Percentiles rank a stretch among this genome's conserved stretches.
Conservation (phyloP, 129 eudicot species). For the Chrysanthemum makinoi region DNA sequence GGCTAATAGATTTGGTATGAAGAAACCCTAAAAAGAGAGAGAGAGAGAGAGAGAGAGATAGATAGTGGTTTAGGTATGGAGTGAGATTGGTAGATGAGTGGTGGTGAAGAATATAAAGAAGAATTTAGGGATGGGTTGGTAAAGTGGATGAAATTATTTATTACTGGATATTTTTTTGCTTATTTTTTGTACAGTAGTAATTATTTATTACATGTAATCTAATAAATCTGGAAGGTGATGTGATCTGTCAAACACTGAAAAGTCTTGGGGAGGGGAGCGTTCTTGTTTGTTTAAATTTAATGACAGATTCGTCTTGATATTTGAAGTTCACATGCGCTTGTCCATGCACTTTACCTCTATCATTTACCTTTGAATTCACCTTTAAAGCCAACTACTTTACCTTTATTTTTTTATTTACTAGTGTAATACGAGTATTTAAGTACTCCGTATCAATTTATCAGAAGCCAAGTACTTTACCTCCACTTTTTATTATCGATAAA, state of each 20-base stretch:
- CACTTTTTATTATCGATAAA: too few relatives aligned
- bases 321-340: constrained; percentile 37
- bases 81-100: constrained; percentile 21
- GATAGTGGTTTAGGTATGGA: constrained; percentile 10
- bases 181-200: constrained; percentile 6
- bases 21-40: constrained; percentile 16
- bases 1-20: background rate
- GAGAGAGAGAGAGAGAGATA: constrained; percentile 8
- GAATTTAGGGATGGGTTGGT: background rate
- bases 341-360: constrained; percentile 13
- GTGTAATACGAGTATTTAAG: too few relatives aligned
- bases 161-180: background rate
- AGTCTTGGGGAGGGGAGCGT: constrained; percentile 34
- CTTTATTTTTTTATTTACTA: too few relatives aligned
- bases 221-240: constrained; percentile 18
- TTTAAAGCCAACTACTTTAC: too few relatives aligned
- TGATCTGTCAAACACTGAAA: constrained; percentile 44
- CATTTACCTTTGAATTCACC: too few relatives aligned
- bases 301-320: constrained; percentile 39
- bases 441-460: too few relatives aligned
- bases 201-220: constrained; percentile 21
- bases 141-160: constrained; percentile 8
- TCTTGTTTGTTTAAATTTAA: constrained; percentile 35
- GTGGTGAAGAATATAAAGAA: too few relatives aligned
- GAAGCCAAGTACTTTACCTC: too few relatives aligned